Percentiles rank a stretch among this genome's conserved stretches.
phyloP scores from a whole-genome alignment of 78 protist genomes.

The Creolimax fragrantissima region DNA sequence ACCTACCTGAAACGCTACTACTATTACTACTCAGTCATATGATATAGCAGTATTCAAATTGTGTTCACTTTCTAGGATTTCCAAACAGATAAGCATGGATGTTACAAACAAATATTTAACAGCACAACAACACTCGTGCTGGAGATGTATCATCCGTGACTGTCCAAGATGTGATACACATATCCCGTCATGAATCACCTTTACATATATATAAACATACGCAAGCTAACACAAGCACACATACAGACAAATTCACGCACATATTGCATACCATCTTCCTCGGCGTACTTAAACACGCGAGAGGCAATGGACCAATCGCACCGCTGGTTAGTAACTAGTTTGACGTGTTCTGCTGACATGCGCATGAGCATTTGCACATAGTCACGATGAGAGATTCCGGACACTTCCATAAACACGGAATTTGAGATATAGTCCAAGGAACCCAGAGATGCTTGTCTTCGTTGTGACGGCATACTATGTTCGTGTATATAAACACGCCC shows the following conservation, averaged over 20 bases:
- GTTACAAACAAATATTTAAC: neutral
- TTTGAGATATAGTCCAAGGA: neutral
- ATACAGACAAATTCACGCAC: neutral
- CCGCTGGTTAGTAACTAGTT: neutral
- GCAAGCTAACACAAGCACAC: neutral
- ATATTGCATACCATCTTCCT: neutral
- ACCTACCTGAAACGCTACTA: neutral
- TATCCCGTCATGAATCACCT: neutral
- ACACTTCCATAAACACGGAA: neutral
- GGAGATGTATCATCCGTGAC: neutral
- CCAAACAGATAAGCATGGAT: neutral
- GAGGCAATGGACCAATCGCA: neutral
- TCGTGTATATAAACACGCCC: too few species aligned
- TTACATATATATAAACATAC: neutral
- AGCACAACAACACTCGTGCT: neutral
- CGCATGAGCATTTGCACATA: constrained; percentile 9
- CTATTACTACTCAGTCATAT: neutral
- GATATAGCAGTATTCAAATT: neutral
- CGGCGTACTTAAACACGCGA: neutral
- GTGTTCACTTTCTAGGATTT: neutral
- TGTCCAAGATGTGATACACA: neutral
- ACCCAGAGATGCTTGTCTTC: too few species aligned
- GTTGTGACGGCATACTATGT: too few species aligned
- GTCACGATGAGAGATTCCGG: neutral
- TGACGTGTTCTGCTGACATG: neutral